Percentiles rank a stretch among this genome's conserved stretches.
Conservation (phyloP, 106 monocot genomes). For the Allium cepa region DNA sequence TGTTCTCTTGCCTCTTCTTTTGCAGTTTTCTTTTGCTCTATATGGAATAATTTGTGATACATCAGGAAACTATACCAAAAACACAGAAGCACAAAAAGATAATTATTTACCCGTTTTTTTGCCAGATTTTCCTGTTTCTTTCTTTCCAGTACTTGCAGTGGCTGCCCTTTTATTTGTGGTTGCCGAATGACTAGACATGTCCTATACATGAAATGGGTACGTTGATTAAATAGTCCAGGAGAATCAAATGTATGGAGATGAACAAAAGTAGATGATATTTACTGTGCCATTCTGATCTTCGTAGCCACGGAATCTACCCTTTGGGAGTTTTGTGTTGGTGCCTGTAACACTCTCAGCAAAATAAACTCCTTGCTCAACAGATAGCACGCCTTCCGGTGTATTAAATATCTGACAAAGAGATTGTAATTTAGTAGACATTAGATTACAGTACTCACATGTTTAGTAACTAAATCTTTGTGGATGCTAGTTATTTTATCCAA, state of each 20-base stretch:
- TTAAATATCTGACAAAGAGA: slow-evolving; percentile 56
- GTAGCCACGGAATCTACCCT: slow-evolving; percentile 78
- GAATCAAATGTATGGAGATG: too few species aligned
- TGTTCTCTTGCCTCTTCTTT: slow-evolving; percentile 94
- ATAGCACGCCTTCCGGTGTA: slow-evolving; percentile 83
- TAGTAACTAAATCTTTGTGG: not conserved
- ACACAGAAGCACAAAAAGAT: not conserved
- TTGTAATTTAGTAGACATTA: not conserved
- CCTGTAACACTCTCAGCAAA: slow-evolving; percentile 68
- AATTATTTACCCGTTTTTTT: slow-evolving; percentile 50
- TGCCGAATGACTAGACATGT: slow-evolving; percentile 17
- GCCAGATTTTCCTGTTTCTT: slow-evolving; percentile 47
- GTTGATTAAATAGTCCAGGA: too few species aligned
- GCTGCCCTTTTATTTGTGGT: slow-evolving; percentile 39
- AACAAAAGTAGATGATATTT: slow-evolving; percentile 9
- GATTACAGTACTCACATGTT: not conserved
- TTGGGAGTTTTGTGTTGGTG: slow-evolving; percentile 73
- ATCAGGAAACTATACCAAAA: not conserved
- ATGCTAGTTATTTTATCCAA: too few species aligned
- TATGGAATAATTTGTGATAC: slow-evolving; percentile 7
- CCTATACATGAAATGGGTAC: slow-evolving; percentile 22
- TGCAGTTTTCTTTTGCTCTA: slow-evolving; percentile 64
- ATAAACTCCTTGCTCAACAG: slow-evolving; percentile 89
- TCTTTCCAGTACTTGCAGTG: slow-evolving; percentile 32
- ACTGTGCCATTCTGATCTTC: slow-evolving; percentile 55